Evolutionary conservation across 257 asterid genomes (phyloP).

Genomic region (Verbascum thapsus): DNA sequence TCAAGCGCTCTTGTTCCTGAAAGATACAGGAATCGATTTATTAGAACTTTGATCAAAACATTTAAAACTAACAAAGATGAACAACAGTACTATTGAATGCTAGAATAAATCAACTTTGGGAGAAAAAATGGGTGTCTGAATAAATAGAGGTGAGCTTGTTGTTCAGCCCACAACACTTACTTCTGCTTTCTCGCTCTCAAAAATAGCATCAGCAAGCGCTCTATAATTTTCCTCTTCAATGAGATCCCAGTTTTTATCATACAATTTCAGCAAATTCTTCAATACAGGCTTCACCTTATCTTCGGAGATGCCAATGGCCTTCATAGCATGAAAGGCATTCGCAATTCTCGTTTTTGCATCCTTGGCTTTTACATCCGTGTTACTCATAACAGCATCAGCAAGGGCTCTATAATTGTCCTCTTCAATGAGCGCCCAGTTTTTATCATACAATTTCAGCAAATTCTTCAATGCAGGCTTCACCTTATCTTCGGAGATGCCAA

Average conservation of each 20-base stretch:
- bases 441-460: slow-evolving; percentile 51
- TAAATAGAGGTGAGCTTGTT: slow-evolving; percentile 6
- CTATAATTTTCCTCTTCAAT: slow-evolving; percentile 82
- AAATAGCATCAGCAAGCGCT: slow-evolving; percentile 79
- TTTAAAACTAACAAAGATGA: slow-evolving; percentile 7
- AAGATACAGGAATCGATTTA: slow-evolving; percentile 24
- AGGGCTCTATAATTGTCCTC: slow-evolving; percentile 60
- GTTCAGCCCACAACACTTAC: slow-evolving; percentile 40
- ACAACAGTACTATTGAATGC: slow-evolving; percentile 11
- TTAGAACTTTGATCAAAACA: slow-evolving; percentile 24
- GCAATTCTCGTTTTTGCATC: slow-evolving; percentile 48
- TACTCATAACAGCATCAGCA: background rate
- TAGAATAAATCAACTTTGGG: background rate
- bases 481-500: slow-evolving; percentile 48
- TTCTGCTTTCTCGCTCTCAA: slow-evolving; percentile 63
- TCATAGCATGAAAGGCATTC: slow-evolving; percentile 75
- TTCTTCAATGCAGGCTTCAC: slow-evolving; percentile 57
- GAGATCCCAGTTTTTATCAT: slow-evolving; percentile 75
- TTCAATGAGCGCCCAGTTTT: slow-evolving; percentile 65
- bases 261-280: slow-evolving; percentile 63
- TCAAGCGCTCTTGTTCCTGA: slow-evolving; percentile 35
- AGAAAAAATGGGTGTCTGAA: slow-evolving; percentile 1
- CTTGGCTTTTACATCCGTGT: slow-evolving; percentile 21
- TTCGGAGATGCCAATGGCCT: slow-evolving; percentile 54
- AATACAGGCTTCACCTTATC: slow-evolving; percentile 69